These are phyloP conservation scores for Exophiala aquamarina DNA, from an alignment of 2,329 filamentous ascomycete genomes.

Conservation along the genomic window DNA sequence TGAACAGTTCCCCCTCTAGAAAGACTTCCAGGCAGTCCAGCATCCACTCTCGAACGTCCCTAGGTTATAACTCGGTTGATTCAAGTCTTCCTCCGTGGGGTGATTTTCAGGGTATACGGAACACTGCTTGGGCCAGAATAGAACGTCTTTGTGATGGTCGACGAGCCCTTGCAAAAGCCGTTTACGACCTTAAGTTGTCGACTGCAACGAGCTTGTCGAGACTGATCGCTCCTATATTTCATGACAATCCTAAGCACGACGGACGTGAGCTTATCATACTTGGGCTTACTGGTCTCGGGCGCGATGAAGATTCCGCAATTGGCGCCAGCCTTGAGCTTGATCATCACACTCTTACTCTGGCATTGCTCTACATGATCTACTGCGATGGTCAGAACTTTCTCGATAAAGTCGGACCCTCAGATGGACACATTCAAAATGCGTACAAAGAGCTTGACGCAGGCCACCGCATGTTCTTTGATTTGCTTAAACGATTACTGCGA, in stretches of 20 bases:
- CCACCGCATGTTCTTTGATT: too few species aligned
- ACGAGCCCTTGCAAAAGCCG: conserved; percentile 32
- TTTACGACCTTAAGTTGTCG: too few species aligned
- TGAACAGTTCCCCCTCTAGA: conserved; percentile 5
- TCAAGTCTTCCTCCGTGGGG: conserved; percentile 3
- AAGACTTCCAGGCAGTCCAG: background rate
- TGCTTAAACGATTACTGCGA: too few species aligned
- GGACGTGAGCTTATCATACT: too few species aligned
- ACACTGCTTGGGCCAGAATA: conserved; percentile 38
- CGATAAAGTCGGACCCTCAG: background rate
- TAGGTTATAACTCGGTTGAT: background rate
- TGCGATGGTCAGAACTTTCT: background rate
- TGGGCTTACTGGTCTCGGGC: too few species aligned
- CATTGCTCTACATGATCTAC: background rate
- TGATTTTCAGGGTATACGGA: conserved; percentile 32
- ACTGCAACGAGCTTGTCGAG: too few species aligned
- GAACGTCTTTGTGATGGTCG: conserved; percentile 39
- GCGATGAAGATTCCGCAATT: too few species aligned
- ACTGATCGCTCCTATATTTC: conserved; percentile 2
- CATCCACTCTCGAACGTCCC: background rate
- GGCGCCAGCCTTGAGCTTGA: too few species aligned
- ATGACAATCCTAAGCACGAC: too few species aligned
- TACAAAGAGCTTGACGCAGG: too few species aligned
- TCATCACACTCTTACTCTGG: background rate
- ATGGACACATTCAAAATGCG: too few species aligned